Evolutionary conservation across 2,329 filamentous ascomycete genomes (phyloP), one percentile per base, ranked within the genome.

Genomic region (Pseudophaeomoniella oleicola): DNA sequence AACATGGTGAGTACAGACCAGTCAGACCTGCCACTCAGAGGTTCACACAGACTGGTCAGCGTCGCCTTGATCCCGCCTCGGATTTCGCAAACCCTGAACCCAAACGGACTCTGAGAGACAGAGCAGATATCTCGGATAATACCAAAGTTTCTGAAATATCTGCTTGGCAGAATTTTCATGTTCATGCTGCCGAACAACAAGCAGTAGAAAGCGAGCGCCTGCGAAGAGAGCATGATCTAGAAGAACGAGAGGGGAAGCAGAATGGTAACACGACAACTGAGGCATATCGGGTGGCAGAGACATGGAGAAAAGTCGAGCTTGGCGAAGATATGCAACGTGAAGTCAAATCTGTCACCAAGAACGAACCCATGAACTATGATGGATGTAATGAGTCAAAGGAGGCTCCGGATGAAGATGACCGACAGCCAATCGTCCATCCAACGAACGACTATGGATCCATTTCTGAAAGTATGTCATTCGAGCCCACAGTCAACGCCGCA

Each of bases 131-230:
- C n/a, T n/a, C n/a, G n/a, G n/a, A n/a, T n/a, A n/a, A n/a, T n/a
- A n/a, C n/a, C n/a, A n/a, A n/a, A n/a, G n/a, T n/a, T n/a, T n/a
- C n/a, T 12, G 37, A 42, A 16, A 37, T 59, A 16, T 54, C 50
- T 5, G 58, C 57, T 1, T 63, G 59, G 60, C 52, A 58, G 16
- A 53, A 53, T 16, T 62, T 63, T 29, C 46, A 54, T 22, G 38
- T 42, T 2, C 41, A 51, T 19, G 55, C 55, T 14, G 46, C 55
- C 4, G 45, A 50, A 34, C 45, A 47, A 5, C 57, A 59, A 35
- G 51, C 52, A 1, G 48, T 49, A 22, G 58, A 59, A 30, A 49
- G n/a, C n/a, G n/a, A n/a, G n/a, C n/a, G n/a, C n/a, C n/a, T n/a
- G 48, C 34, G 47, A 50, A 16, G 47, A 48, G 4, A 49, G 50